Evolutionary conservation across 2,329 filamentous ascomycete species (phyloP).

Genomic region (Phyllosticta paracitricarpa): DNA sequence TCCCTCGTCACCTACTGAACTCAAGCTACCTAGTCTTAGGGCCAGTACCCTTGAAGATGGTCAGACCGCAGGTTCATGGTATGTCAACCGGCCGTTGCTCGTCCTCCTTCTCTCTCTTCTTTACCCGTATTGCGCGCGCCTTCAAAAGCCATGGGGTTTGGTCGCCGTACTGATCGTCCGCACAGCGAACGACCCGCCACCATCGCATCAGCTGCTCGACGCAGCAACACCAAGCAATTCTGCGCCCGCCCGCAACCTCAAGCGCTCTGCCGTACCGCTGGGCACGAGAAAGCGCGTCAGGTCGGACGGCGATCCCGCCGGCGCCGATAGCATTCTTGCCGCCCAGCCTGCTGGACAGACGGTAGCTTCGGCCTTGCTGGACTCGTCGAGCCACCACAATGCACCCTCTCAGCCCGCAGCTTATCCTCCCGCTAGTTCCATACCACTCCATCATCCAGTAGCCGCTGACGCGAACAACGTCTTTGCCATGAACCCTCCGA

Average conservation of each 20-base stretch:
- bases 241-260: constrained; percentile 1
- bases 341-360: neutral
- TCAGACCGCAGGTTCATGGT: constrained; percentile 10
- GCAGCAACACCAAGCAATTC: neutral
- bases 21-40: constrained; percentile 12
- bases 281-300: constrained; percentile 6
- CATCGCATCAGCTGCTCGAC: neutral
- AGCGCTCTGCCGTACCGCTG: constrained; percentile 7
- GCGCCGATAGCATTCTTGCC: neutral
- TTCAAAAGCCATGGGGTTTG: neutral
- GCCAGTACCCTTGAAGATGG: constrained; percentile 11
- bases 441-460: constrained; percentile 1
- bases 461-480: constrained; percentile 5
- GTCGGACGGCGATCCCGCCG: neutral
- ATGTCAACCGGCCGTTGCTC: constrained; percentile 6
- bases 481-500: constrained; percentile 8
- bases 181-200: neutral
- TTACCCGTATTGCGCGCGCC: neutral
- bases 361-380: neutral
- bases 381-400: neutral
- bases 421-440: neutral
- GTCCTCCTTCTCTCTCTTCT: constrained; percentile 6
- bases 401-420: constrained; percentile 4
- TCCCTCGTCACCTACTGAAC: constrained; percentile 10
- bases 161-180: neutral